Evolutionary conservation across 306 rosid genomes (phyloP), one percentile per base, ranked within the genome.

Genomic region (Begonia loranthoides): DNA sequence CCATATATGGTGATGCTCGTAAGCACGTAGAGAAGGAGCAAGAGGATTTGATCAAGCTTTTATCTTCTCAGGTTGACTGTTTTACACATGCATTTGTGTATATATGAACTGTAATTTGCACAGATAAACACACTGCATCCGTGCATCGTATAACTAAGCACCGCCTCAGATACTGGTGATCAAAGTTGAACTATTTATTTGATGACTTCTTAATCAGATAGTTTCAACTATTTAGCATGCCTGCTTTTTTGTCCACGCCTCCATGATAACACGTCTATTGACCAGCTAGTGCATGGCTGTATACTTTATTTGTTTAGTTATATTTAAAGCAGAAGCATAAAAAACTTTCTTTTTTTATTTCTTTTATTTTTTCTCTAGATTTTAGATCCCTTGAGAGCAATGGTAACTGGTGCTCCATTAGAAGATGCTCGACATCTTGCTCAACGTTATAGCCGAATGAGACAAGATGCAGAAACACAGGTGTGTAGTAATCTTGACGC

Each of bases 391-490:
- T 70, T 90, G 68, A 83, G 93, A 70, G 93, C 94, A 70, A 90
- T 90, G 94, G 59, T 80, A 40, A 64, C 33, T 15, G 82, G 99
- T 59, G 65, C 82, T 54, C 99, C 99, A 65, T 66, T 90, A 71
- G 99, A 86, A 87, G 99, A 90, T 78, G 95, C 99, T 58, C 96
- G 99, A 50, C 94, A 90, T 75, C 95, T 90, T 63, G 99, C 80
- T 60, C 96, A 90, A 54, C 82, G 96, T 65, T 90, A 90, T 70
- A 86, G 99, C 78, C 77, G 86, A 55, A 80, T 90, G 96, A 75
- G 99, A 65, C 99, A 82, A 58, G 99, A 90, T 68, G 96, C 99
- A 28, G 99, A 90, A 73, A 16, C 79, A 57, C 87, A 62, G 66
- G 99, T 83, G 68, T 45, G 40, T 13, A 41, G 51, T 52, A 15